Base-by-base conservation (phyloP, 257 asterid genomes). In the Osmanthus fragrans region DNA sequence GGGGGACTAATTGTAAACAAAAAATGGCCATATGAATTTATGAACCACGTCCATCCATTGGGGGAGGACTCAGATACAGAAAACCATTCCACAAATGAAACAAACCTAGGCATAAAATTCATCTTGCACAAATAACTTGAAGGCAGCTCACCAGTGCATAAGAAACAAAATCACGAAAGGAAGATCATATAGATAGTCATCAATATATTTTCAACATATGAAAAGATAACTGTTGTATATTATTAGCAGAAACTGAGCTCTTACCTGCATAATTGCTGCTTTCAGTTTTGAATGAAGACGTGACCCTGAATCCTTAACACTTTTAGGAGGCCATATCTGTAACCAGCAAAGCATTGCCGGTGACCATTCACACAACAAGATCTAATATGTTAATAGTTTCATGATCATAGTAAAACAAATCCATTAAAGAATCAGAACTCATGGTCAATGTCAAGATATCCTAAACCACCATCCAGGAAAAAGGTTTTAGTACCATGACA, bases 301-400 rank as follows among this genome's bases (percentile, higher is more conserved):
- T 30, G 99, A 95, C 79, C 92, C 96, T 65, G 97, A 89, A 87
- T 95, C 99, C 84, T 93, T 95, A 76, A 93, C 87, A 86, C 85
- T 88, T 87, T 93, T 90, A 64, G 99, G 99, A 67, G 99, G 98
- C 99, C 99, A 95, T 86, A 95, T 90, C 99, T 95, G 91, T 84
- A 86, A 71, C 77, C 80, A 70, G 49, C 65, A 49, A 74, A 77
- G 47, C 40, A 70, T 34, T 19, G 32, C 32, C 29, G 11, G 27
- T 73, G 74, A 82, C 80, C 71, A 73, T 47, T 36, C 23, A 64
- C 29, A 13, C 60, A 75, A 69, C 40, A 25, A 40, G 58, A 5
- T 63, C 60, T 11, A 63, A 25, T 10, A 63, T 63, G 23, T 42
- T 58, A 49, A 51, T 64, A 21, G 32, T 58, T 58, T 63, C 69